Evolutionary conservation across 495 filamentous ascomycete genomes (phyloP).

Genomic region (Amphirosellinia nigrospora): DNA sequence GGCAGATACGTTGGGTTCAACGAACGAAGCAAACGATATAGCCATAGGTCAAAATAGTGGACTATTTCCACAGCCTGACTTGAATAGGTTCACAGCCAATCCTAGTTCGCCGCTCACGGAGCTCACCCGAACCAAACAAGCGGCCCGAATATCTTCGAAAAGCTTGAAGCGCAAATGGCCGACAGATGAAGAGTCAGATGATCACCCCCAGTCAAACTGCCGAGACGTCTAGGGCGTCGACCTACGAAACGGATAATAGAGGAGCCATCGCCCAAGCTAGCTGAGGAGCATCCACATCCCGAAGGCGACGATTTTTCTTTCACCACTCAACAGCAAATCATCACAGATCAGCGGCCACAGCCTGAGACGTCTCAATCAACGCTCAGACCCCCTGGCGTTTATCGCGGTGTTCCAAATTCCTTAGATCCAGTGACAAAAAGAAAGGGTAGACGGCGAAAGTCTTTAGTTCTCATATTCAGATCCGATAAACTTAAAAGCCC

Average conservation of each 20-base stretch:
- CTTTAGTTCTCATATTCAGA: conserved; percentile 45
- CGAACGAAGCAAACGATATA: not conserved
- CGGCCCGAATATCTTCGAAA: not conserved
- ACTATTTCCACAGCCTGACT: conserved; percentile 28
- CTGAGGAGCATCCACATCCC: not conserved
- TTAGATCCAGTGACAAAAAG: conserved; percentile 34
- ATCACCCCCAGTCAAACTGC: conserved; percentile 18
- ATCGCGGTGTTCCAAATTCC: conserved; percentile 36
- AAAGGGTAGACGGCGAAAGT: conserved; percentile 41
- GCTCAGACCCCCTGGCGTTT: conserved; percentile 33
- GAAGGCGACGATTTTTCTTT: not conserved
- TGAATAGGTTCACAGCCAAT: conserved; percentile 24
- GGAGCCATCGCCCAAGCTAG: not conserved
- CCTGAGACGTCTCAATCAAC: not conserved
- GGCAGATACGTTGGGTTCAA: not conserved
- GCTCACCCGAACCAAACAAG: not conserved
- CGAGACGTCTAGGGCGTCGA: conserved; percentile 16
- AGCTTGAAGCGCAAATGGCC: conserved; percentile 17
- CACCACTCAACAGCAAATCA: not conserved
- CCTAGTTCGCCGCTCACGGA: conserved; percentile 19
- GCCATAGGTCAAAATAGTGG: not conserved
- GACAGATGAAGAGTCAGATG: conserved; percentile 10
- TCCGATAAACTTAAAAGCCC: conserved; percentile 39
- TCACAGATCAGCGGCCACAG: not conserved
- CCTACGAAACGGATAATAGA: not conserved